Evolutionary conservation across 75 land plant genomes (phyloP).

Genomic region (Picea glauca): DNA sequence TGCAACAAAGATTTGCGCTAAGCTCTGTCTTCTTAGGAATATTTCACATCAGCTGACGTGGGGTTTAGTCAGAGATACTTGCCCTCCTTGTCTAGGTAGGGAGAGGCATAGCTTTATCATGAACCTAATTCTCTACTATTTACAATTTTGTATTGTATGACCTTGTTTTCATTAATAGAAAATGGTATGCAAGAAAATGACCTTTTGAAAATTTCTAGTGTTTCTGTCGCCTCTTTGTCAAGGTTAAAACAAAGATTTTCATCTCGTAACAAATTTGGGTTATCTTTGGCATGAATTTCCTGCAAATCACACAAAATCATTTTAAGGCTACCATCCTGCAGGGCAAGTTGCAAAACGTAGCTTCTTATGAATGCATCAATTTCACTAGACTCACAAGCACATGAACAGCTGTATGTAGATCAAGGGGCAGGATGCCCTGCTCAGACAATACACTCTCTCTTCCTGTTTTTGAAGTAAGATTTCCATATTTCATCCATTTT

Average conservation of each 20-base stretch:
- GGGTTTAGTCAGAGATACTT: too few species aligned
- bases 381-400: constrained; percentile 3
- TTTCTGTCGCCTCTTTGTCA: constrained; percentile 7
- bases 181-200: not conserved
- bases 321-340: not conserved
- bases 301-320: constrained; percentile 2
- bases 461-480: not conserved
- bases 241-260: constrained; percentile 3
- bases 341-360: not conserved
- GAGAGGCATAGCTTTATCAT: too few species aligned
- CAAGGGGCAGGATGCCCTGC: not conserved
- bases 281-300: constrained; percentile 9
- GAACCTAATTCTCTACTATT: too few species aligned
- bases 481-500: not conserved
- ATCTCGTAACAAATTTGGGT: constrained; percentile 2
- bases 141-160: too few species aligned
- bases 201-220: constrained; percentile 1
- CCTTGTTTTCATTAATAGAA: too few species aligned
- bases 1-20: too few species aligned
- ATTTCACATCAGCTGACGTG: too few species aligned
- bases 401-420: constrained; percentile 5
- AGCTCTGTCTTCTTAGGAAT: too few species aligned
- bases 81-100: too few species aligned
- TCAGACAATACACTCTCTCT: not conserved
- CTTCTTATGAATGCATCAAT: not conserved